Percentiles rank a stretch among this genome's conserved stretches.
These are phyloP conservation scores for Penicillium olsonii DNA, from an alignment of 2,329 filamentous ascomycete species.

Conservation along the genomic window DNA sequence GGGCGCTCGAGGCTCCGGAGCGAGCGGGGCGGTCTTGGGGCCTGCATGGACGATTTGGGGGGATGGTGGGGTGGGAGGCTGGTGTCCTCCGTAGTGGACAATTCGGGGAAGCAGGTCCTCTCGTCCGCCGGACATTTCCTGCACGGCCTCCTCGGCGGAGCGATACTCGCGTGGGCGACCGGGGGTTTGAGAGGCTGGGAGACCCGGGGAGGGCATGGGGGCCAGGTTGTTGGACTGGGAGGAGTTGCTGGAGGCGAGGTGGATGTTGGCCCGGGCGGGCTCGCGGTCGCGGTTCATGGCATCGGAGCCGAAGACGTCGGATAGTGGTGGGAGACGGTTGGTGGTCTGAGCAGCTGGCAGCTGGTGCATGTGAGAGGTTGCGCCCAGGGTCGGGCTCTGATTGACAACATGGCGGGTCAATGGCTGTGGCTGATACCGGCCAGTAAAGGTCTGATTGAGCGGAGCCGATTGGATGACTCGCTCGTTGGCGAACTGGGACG, in stretches of 20 bases:
- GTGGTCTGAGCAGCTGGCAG: constrained; percentile 83
- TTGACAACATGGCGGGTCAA: constrained; percentile 76
- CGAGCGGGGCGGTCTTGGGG: constrained; percentile 29
- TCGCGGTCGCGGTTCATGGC: constrained; percentile 56
- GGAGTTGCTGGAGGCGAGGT: constrained; percentile 63
- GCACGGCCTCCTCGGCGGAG: constrained; percentile 93
- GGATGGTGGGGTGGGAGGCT: constrained; percentile 88
- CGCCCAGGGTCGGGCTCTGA: constrained; percentile 78
- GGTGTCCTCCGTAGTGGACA: constrained; percentile 92
- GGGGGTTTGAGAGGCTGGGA: constrained; percentile 61
- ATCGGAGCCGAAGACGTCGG: constrained; percentile 86
- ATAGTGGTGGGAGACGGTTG: constrained; percentile 90
- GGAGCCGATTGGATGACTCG: constrained; percentile 96
- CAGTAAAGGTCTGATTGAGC: constrained; percentile 91
- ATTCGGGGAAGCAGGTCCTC: constrained; percentile 90
- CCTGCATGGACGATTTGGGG: constrained; percentile 46
- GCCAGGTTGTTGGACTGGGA: constrained; percentile 65
- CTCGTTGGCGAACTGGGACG: constrained; percentile 89
- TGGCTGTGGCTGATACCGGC: constrained; percentile 76
- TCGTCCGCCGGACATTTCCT: constrained; percentile 84
- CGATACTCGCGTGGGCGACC: constrained; percentile 80
- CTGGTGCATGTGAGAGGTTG: constrained; percentile 88
- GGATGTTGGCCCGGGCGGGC: constrained; percentile 36
- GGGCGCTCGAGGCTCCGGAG: constrained; percentile 59
- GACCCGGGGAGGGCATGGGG: constrained; percentile 75